phyloP scores from a whole-genome alignment of 2,329 filamentous ascomycete species.

The Trichoderma sp. region DNA sequence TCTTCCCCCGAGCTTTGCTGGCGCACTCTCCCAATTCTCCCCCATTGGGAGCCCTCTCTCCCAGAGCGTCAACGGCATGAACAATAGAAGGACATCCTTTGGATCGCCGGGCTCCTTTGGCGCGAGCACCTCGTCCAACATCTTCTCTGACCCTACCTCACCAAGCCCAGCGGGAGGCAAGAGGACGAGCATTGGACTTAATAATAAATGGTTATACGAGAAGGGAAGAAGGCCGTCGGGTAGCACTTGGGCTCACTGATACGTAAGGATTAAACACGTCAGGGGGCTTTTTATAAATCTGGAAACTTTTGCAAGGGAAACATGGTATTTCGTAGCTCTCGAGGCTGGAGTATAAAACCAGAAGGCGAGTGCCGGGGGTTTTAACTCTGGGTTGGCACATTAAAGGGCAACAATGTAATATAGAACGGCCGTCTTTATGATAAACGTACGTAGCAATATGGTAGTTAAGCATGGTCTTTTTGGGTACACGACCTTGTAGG shows the following conservation, averaged over 20 bases:
- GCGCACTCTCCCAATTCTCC: slow-evolving; percentile 48
- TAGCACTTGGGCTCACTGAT: slow-evolving; percentile 40
- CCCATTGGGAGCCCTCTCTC: slow-evolving; percentile 55
- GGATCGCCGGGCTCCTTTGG: slow-evolving; percentile 55
- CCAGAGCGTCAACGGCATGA: slow-evolving; percentile 55
- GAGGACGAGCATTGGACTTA: slow-evolving; percentile 72
- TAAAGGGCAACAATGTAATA: not conserved
- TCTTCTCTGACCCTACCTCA: slow-evolving; percentile 61
- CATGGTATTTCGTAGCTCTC: not conserved
- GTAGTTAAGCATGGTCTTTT: slow-evolving; percentile 10
- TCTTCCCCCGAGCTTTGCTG: slow-evolving; percentile 31
- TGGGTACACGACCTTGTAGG: not conserved
- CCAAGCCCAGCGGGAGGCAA: slow-evolving; percentile 67
- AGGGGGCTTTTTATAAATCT: not conserved
- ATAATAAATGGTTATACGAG: slow-evolving; percentile 95
- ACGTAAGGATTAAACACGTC: not conserved
- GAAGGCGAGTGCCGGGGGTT: not conserved
- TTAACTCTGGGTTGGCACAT: not conserved
- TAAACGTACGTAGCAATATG: slow-evolving; percentile 14
- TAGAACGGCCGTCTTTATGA: slow-evolving; percentile 11
- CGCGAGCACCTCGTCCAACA: slow-evolving; percentile 46
- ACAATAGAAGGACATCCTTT: slow-evolving; percentile 57
- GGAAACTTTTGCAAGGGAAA: slow-evolving; percentile 9
- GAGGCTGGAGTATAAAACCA: slow-evolving; percentile 19
- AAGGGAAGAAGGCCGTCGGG: slow-evolving; percentile 62